phyloP scores from a whole-genome alignment of 192 early-diverging fungal genomes.

The Coemansia furcata region DNA sequence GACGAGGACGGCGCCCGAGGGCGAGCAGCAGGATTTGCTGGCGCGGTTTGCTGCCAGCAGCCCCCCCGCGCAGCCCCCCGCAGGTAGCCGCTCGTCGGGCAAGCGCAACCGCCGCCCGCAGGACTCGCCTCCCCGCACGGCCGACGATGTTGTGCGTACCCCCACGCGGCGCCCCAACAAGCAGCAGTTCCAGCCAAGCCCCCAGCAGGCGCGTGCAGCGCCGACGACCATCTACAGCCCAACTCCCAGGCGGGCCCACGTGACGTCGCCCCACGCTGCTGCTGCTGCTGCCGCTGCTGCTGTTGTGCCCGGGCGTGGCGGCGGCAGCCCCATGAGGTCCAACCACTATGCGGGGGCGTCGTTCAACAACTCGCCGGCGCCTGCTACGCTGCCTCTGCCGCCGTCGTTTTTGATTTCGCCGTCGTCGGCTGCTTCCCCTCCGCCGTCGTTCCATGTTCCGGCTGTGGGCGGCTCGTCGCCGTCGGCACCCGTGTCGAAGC shows the following conservation, averaged over 20 bases:
- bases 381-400: slow-evolving; percentile 43
- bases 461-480: background rate
- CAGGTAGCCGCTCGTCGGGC: background rate
- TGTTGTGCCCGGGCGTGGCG: background rate
- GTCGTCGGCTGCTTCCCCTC: background rate
- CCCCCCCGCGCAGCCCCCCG: background rate
- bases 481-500: background rate
- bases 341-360: slow-evolving; percentile 47
- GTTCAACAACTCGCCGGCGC: slow-evolving; percentile 51
- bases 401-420: slow-evolving; percentile 37
- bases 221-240: slow-evolving; percentile 6
- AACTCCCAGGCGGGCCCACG: slow-evolving; percentile 8
- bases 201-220: background rate
- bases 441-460: background rate
- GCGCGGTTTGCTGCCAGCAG: slow-evolving; percentile 4
- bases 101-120: slow-evolving; percentile 25
- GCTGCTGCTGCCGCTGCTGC: too few relatives aligned
- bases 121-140: slow-evolving; percentile 6
- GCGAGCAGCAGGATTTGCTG: slow-evolving; percentile 26
- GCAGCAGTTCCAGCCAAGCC: background rate
- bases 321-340: slow-evolving; percentile 25
- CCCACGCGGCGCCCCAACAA: slow-evolving; percentile 10
- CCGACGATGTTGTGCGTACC: slow-evolving; percentile 12
- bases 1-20: slow-evolving; percentile 16
- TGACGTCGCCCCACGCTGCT: background rate